Evolutionary conservation across 1,139 yeast species (phyloP).

Genomic region (Nakaseomyces uthaithaninus): DNA sequence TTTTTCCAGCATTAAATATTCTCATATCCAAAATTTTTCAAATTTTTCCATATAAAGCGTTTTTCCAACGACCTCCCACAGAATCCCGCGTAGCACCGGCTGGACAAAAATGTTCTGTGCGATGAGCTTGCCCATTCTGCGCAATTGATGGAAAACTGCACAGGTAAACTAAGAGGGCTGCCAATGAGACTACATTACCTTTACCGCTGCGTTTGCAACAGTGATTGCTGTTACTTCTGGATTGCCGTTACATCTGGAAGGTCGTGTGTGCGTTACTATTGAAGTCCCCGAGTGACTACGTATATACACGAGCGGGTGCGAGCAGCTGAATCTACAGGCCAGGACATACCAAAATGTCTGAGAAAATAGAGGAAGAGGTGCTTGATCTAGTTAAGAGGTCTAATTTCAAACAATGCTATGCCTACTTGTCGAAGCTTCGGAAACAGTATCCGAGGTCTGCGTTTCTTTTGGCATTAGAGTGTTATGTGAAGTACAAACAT

Average conservation of each 20-base stretch:
- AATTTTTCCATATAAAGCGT: too few species aligned
- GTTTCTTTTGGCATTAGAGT: slow-evolving; percentile 22
- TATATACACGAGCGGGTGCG: too few species aligned
- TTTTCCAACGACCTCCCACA: too few species aligned
- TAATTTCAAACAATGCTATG: slow-evolving; percentile 26
- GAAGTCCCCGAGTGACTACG: too few species aligned
- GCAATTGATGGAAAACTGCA: too few species aligned
- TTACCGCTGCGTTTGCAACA: too few species aligned
- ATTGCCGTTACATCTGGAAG: too few species aligned
- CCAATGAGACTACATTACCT: too few species aligned
- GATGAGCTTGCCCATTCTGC: too few species aligned
- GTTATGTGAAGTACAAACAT: slow-evolving; percentile 25
- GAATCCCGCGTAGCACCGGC: neutral
- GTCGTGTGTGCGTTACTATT: too few species aligned
- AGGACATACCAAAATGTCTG: slow-evolving; percentile 5
- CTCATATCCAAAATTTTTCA: neutral
- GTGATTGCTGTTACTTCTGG: too few species aligned
- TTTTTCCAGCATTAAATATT: neutral
- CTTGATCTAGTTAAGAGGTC: slow-evolving; percentile 19
- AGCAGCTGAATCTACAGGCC: neutral
- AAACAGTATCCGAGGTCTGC: slow-evolving; percentile 23
- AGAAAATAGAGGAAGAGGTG: slow-evolving; percentile 22
- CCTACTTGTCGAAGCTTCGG: slow-evolving; percentile 17
- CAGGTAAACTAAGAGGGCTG: neutral
- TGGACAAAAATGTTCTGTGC: neutral